These are phyloP conservation scores for Malus orientalis DNA, from an alignment of 306 rosid species.

Conservation along the genomic window DNA sequence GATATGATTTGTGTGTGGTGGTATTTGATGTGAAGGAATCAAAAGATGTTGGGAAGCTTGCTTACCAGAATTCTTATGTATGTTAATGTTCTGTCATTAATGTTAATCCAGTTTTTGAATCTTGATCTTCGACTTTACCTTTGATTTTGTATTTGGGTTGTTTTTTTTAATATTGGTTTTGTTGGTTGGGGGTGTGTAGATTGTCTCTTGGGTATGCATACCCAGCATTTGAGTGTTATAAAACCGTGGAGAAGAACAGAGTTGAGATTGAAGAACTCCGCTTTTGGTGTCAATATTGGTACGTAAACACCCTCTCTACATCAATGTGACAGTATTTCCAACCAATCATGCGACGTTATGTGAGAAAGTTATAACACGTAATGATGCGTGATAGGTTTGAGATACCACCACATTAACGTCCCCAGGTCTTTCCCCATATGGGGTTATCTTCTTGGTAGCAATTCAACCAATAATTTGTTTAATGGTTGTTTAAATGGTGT, in stretches of 20 bases:
- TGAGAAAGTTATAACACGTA: no score
- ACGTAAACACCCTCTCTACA: neutral
- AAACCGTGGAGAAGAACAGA: slow-evolving; percentile 60
- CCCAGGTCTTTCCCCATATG: neutral
- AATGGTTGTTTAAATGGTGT: no score
- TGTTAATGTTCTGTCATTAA: neutral
- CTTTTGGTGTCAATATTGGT: slow-evolving; percentile 98
- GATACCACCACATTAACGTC: neutral
- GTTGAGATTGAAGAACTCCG: slow-evolving; percentile 66
- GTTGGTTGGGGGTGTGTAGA: slow-evolving; percentile 24
- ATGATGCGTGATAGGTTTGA: neutral
- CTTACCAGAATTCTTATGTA: slow-evolving; percentile 70
- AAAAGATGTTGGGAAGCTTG: slow-evolving; percentile 75
- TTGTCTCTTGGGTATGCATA: slow-evolving; percentile 77
- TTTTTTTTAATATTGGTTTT: neutral
- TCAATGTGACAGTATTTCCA: no score
- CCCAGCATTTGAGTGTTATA: slow-evolving; percentile 87
- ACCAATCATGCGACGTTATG: neutral
- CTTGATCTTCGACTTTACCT: neutral
- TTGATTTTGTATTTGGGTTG: neutral
- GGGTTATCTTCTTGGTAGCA: neutral
- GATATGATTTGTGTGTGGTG: neutral
- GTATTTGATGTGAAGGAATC: slow-evolving; percentile 7
- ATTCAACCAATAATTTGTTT: neutral
- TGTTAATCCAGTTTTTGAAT: neutral